phyloP scores from a whole-genome alignment of 129 eudicot genomes.

The Heracleum sosnowskyi region DNA sequence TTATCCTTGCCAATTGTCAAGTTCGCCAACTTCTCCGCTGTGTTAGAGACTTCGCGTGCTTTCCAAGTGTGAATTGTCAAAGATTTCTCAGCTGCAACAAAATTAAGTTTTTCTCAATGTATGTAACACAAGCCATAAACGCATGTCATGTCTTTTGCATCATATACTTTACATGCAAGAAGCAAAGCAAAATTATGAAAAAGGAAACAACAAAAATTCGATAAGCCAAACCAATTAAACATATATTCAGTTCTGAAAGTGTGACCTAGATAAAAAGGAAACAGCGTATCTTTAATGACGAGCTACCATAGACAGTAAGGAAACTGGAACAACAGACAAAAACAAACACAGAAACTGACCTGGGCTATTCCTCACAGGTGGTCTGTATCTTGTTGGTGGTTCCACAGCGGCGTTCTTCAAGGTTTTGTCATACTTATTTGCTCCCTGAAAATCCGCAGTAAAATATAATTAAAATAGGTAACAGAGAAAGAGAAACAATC shows the following conservation, averaged over 20 bases:
- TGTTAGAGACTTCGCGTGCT: slow-evolving; percentile 40
- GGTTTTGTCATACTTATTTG: slow-evolving; percentile 41
- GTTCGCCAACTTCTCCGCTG: slow-evolving; percentile 61
- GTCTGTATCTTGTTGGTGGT: slow-evolving; percentile 60
- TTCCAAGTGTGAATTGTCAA: slow-evolving; percentile 31
- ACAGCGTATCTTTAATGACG: not conserved
- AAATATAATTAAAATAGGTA: not conserved
- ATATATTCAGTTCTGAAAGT: no score
- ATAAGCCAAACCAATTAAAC: not conserved
- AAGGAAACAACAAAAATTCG: not conserved
- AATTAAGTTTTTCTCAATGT: not conserved
- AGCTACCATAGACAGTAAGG: not conserved
- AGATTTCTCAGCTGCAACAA: slow-evolving; percentile 29
- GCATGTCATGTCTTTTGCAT: not conserved
- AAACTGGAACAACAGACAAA: not conserved
- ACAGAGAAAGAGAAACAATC: no score
- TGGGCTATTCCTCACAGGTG: slow-evolving; percentile 56
- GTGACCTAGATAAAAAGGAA: not conserved
- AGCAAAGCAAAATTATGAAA: not conserved
- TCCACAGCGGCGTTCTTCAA: slow-evolving; percentile 27
- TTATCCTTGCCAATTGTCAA: slow-evolving; percentile 43
- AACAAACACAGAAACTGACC: slow-evolving; percentile 30
- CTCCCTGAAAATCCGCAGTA: slow-evolving; percentile 29
- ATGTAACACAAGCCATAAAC: not conserved
- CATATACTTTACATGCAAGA: not conserved